A percentile compares a stretch with the other conserved stretches of the same genome.
Evolutionary conservation across 805 yeast genomes (phyloP).

Genomic region (Candida yuanshanica): DNA sequence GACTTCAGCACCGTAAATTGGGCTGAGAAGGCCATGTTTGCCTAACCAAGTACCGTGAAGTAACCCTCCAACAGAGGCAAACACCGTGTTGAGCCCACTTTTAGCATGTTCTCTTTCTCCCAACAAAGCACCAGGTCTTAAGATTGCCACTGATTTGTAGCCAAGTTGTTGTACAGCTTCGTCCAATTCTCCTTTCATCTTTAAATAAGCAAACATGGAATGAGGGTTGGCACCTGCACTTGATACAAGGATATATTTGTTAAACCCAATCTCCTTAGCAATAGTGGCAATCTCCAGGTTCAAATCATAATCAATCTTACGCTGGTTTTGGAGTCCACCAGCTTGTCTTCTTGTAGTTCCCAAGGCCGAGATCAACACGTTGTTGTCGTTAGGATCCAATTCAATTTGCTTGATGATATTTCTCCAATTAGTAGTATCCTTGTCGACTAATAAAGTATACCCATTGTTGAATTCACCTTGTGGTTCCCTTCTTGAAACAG

Average conservation of each 20-base stretch:
- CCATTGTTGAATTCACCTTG: constrained; percentile 4
- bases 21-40: constrained; percentile 27
- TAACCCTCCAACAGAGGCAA: constrained; percentile 23
- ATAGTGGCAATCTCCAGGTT: constrained; percentile 64
- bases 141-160: constrained; percentile 67
- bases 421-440: constrained; percentile 48
- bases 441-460: constrained; percentile 33
- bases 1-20: constrained; percentile 62
- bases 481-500: constrained; percentile 45
- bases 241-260: constrained; percentile 63
- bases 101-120: constrained; percentile 51
- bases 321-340: constrained; percentile 67
- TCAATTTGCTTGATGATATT: constrained; percentile 25
- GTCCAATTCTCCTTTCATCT: constrained; percentile 74
- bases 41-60: constrained; percentile 31
- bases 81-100: constrained; percentile 31
- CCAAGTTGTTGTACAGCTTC: constrained; percentile 53
- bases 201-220: constrained; percentile 57
- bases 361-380: constrained; percentile 55
- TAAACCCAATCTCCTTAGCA: constrained; percentile 65
- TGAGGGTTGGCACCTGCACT: constrained; percentile 54
- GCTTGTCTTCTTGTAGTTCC: constrained; percentile 74
- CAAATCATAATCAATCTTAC: constrained; percentile 67
- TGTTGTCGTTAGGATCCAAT: constrained; percentile 23
- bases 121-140: constrained; percentile 70